Conservation (phyloP, 495 filamentous ascomycete species). For the Aspergillus ostianus region DNA sequence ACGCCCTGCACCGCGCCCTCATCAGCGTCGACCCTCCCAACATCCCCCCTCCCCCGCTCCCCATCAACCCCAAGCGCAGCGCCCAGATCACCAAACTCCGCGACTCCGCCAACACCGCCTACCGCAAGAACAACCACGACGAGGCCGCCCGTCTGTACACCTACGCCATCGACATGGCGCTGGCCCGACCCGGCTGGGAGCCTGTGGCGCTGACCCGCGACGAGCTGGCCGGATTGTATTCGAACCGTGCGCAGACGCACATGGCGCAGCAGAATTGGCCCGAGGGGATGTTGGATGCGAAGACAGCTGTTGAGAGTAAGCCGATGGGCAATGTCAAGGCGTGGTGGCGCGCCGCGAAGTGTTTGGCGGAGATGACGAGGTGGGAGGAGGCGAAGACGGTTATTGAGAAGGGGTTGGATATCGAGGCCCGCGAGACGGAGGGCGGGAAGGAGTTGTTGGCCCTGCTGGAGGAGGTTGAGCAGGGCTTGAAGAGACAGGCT, state of each 20-base stretch:
- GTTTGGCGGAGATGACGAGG: slow-evolving; percentile 86
- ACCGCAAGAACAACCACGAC: slow-evolving; percentile 68
- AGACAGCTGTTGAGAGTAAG: slow-evolving; percentile 87
- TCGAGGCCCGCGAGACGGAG: slow-evolving; percentile 72
- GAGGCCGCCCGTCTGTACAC: slow-evolving; percentile 81
- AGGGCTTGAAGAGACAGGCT: slow-evolving; percentile 29
- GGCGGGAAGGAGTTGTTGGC: slow-evolving; percentile 57
- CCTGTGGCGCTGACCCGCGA: slow-evolving; percentile 76
- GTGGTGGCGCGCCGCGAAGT: slow-evolving; percentile 83
- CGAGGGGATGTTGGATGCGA: slow-evolving; percentile 80
- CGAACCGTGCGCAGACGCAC: slow-evolving; percentile 86
- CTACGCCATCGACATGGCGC: slow-evolving; percentile 82
- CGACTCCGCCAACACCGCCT: slow-evolving; percentile 78
- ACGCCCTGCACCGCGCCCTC: slow-evolving; percentile 71
- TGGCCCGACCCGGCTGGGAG: slow-evolving; percentile 82
- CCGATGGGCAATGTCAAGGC: slow-evolving; percentile 84
- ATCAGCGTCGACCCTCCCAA: slow-evolving; percentile 51
- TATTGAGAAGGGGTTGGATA: slow-evolving; percentile 71
- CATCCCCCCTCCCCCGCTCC: slow-evolving; percentile 74
- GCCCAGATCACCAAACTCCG: slow-evolving; percentile 87
- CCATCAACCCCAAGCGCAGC: slow-evolving; percentile 80
- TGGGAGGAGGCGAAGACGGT: slow-evolving; percentile 77
- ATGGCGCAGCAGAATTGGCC: slow-evolving; percentile 78
- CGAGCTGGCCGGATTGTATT: slow-evolving; percentile 74
- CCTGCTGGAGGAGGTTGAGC: slow-evolving; percentile 69